Evolutionary conservation across 2,329 filamentous ascomycete genomes (phyloP).

Genomic region (Curvularia verruculosa): DNA sequence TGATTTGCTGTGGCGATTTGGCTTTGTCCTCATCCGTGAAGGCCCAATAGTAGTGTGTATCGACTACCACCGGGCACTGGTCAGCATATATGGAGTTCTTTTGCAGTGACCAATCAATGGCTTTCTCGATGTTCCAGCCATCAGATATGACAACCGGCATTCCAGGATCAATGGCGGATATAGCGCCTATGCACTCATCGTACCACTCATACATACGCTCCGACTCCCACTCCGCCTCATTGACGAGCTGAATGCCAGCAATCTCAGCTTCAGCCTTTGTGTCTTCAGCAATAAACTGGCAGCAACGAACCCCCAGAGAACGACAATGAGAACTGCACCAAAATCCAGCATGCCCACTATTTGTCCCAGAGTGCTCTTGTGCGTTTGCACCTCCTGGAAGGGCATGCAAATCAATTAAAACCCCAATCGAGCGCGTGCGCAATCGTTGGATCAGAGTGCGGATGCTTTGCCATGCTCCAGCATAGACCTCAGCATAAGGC

Average conservation of each 20-base stretch:
- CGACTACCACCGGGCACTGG: constrained; percentile 59
- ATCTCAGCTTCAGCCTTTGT: constrained; percentile 53
- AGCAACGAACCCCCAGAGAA: constrained; percentile 54
- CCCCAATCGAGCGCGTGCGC: constrained; percentile 57
- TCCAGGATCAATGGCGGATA: constrained; percentile 56
- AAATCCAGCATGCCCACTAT: constrained; percentile 58
- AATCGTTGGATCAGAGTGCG: constrained; percentile 56
- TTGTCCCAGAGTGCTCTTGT: constrained; percentile 63
- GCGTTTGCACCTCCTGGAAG: constrained; percentile 64
- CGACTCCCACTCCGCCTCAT: constrained; percentile 60
- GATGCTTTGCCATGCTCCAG: constrained; percentile 60
- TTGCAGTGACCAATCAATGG: constrained; percentile 53
- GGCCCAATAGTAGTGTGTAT: constrained; percentile 66
- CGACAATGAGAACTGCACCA: constrained; percentile 56
- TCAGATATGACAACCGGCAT: constrained; percentile 65
- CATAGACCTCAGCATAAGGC: constrained; percentile 56
- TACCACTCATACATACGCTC: constrained; percentile 64
- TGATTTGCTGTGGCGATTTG: constrained; percentile 60
- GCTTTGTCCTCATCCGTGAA: constrained; percentile 61
- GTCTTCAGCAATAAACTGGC: constrained; percentile 59
- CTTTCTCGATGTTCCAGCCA: constrained; percentile 59
- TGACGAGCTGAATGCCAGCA: constrained; percentile 63
- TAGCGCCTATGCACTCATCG: constrained; percentile 55
- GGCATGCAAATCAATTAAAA: constrained; percentile 65
- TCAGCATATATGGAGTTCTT: constrained; percentile 48